Evolutionary conservation across 2,329 filamentous ascomycete genomes (phyloP), one percentile per base, ranked within the genome.

Genomic region (Fonsecaea pedrosoi): DNA sequence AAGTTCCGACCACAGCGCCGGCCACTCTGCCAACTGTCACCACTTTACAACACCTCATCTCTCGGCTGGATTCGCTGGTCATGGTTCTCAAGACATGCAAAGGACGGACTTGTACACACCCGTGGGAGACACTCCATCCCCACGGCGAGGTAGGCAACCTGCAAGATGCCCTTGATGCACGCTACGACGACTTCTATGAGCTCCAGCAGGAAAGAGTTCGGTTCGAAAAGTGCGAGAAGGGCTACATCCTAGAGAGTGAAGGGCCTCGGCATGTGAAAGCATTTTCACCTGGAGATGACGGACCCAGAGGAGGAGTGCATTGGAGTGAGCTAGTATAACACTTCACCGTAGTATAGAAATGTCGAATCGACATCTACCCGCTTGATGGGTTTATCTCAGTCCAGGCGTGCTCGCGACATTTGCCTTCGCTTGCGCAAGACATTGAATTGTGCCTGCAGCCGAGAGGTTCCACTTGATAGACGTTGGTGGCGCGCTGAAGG

Each of bases 41-140:
- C 13, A 70, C 76, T 21, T 65, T 78, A 8, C 69, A 73, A 10
- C 66, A 70, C 6, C 65, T 66, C 48, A 34, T 77, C 0, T 55
- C 67, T 0, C 70, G 78, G 1, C 73, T 80, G 0, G 77, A 80
- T 62, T 73, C 77, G 5, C 69, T 80, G 1, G 69, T 80, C 1
- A 66, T 80, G 40, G 76, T 79, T 1, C 70, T 79, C 4, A 79
- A 80, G 55, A 78, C 78, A 4, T 80, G 79, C 71, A 74, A 78
- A 57, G 77, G 75, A 12, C 40, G 42, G 5, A 74, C 73, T 3
- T 80, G 79, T 60, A 74, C 76, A 50, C 69, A 76, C 42, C 78
- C 78, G 1, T 80, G 78, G 79, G 64, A 73, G 18, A 70, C 74
- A 0, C 69, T 80, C 1, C 78, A 80, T 34, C 75, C 75, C 0